A percentile compares a stretch with the other conserved stretches of the same genome.
These are phyloP conservation scores for Naganishia onofrii DNA, from an alignment of 768 basidiomycete species.

Conservation along the genomic window DNA sequence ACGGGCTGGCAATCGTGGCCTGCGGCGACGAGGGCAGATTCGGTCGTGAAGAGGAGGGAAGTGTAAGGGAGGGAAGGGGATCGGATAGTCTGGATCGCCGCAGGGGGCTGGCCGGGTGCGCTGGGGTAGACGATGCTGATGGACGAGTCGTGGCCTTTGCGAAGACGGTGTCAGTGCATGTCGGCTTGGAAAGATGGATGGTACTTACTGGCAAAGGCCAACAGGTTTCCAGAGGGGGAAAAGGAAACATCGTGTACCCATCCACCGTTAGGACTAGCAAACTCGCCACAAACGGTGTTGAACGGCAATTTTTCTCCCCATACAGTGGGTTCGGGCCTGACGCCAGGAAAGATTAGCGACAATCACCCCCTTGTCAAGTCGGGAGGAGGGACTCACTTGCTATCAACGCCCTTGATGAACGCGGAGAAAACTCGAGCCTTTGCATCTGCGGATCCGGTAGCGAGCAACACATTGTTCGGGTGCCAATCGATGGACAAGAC, in stretches of 20 bases:
- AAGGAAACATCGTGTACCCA: conserved; percentile 97
- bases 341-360: neutral
- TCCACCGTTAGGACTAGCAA: conserved; percentile 78
- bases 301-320: conserved; percentile 99
- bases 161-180: conserved; percentile 11
- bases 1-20: conserved; percentile 97
- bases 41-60: conserved; percentile 79
- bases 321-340: conserved; percentile 77
- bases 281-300: conserved; percentile 96
- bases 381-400: conserved; percentile 61
- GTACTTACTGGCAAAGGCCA: conserved; percentile 85
- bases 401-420: conserved; percentile 96
- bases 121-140: conserved; percentile 85
- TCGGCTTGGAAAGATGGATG: too few species aligned
- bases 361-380: neutral
- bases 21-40: conserved; percentile 78
- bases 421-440: conserved; percentile 97
- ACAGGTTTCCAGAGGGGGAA: conserved; percentile 89
- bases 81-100: conserved; percentile 67
- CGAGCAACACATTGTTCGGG: conserved; percentile 95
- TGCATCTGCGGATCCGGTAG: conserved; percentile 95
- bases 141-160: conserved; percentile 85
- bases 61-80: conserved; percentile 76
- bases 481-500: conserved; percentile 96
- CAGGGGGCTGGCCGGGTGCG: conserved; percentile 58